These are phyloP conservation scores for Neoarthrinium moseri DNA, from an alignment of 2,329 filamentous ascomycete species.

Conservation along the genomic window DNA sequence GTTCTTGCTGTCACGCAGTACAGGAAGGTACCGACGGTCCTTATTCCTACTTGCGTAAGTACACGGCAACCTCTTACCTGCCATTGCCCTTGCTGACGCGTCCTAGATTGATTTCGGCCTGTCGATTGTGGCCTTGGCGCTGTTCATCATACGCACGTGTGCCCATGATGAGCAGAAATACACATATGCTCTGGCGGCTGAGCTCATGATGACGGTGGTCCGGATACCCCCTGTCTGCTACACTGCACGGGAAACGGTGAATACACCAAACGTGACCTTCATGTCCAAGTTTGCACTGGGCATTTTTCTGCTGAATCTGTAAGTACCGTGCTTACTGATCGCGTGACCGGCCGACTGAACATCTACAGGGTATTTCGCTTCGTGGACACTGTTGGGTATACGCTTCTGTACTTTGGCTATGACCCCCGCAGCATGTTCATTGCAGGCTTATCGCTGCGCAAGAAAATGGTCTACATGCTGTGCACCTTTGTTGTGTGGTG, in stretches of 20 bases:
- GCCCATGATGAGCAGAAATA: conserved; percentile 24
- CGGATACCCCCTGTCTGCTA: conserved; percentile 28
- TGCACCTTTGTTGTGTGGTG: conserved; percentile 29
- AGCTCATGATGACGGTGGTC: conserved; percentile 25
- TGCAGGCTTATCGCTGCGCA: conserved; percentile 18
- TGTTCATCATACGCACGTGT: conserved; percentile 24
- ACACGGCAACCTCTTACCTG: too few species aligned
- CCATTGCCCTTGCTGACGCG: background rate
- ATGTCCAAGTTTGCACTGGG: conserved; percentile 27
- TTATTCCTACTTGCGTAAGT: conserved; percentile 27
- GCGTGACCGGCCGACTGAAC: background rate
- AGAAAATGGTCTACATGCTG: conserved; percentile 24
- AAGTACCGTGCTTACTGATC: conserved; percentile 12
- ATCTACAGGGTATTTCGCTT: conserved; percentile 23
- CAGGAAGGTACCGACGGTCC: conserved; percentile 17
- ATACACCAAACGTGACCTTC: conserved; percentile 17
- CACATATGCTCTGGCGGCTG: conserved; percentile 22
- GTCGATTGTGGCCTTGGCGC: conserved; percentile 22
- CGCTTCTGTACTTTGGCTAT: conserved; percentile 27
- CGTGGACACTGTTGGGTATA: conserved; percentile 26
- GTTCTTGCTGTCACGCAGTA: conserved; percentile 27
- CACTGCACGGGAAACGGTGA: conserved; percentile 24
- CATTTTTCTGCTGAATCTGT: conserved; percentile 29
- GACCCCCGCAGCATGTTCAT: conserved; percentile 26
- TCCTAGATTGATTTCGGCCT: conserved; percentile 28